Conservation (phyloP, 352 stramenopile species). For the Thalassiosira exigua region DNA sequence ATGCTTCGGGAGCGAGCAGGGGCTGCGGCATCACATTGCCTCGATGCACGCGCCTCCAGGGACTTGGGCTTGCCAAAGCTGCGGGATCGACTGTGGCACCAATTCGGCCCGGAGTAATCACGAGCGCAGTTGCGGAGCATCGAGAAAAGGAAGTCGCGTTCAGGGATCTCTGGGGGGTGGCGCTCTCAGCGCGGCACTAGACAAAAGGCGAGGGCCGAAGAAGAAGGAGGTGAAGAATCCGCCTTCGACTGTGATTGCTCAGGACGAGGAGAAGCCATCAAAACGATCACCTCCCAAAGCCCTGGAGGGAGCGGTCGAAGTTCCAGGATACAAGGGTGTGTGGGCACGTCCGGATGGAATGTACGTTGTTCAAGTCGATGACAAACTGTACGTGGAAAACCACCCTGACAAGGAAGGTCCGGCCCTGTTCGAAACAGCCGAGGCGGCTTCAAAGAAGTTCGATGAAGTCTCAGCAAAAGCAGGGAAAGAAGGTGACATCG, state of each 20-base stretch:
- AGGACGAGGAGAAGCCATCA: neutral
- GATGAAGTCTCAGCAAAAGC: conserved; percentile 74
- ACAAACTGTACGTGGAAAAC: conserved; percentile 33
- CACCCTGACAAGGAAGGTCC: conserved; percentile 32
- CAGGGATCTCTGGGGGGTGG: conserved; percentile 12
- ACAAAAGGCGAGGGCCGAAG: conserved; percentile 38
- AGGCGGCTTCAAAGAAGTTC: conserved; percentile 72
- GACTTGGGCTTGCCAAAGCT: conserved; percentile 82
- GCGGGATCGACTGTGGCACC: conserved; percentile 77
- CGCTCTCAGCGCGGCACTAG: conserved; percentile 25
- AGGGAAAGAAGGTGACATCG: conserved; percentile 60
- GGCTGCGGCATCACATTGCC: conserved; percentile 73
- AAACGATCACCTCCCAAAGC: too few species aligned
- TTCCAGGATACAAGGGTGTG: conserved; percentile 74
- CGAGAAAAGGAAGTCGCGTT: conserved; percentile 60
- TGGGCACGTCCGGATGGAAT: conserved; percentile 72
- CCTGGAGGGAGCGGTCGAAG: too few species aligned
- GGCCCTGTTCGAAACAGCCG: conserved; percentile 69
- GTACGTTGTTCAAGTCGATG: conserved; percentile 79
- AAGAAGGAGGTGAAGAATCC: conserved; percentile 49
- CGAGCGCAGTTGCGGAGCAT: conserved; percentile 72
- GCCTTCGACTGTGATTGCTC: neutral
- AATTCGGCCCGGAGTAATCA: conserved; percentile 77
- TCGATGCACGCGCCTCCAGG: conserved; percentile 77
- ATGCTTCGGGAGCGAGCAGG: conserved; percentile 77